Evolutionary conservation across 2,329 filamentous ascomycete genomes (phyloP).

Genomic region (Moelleriella libera): DNA sequence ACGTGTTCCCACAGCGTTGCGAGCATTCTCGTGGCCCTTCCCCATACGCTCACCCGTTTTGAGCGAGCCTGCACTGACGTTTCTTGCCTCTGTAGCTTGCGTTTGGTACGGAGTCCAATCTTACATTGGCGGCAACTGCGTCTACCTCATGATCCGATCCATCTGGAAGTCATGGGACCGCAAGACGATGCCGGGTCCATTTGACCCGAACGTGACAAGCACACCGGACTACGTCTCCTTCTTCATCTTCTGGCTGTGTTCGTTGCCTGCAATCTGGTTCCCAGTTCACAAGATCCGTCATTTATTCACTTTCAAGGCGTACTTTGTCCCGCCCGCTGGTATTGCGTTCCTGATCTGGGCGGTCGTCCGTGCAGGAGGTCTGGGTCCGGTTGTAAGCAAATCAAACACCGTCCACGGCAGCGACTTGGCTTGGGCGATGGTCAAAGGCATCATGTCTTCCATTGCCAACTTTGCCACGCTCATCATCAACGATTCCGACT

Average conservation of each 20-base stretch:
- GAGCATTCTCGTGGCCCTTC: too few species aligned
- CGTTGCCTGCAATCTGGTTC: constrained; percentile 76
- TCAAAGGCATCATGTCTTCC: constrained; percentile 75
- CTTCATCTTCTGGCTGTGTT: constrained; percentile 74
- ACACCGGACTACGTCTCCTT: constrained; percentile 70
- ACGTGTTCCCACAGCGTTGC: constrained; percentile 8
- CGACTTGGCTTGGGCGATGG: constrained; percentile 64
- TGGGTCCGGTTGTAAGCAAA: constrained; percentile 71
- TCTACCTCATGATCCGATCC: constrained; percentile 76
- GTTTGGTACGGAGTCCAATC: constrained; percentile 80
- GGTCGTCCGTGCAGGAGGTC: constrained; percentile 64
- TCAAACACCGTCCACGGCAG: constrained; percentile 48
- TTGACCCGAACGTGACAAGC: constrained; percentile 49
- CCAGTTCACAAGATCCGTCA: constrained; percentile 81
- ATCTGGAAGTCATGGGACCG: constrained; percentile 62
- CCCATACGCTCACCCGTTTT: background rate
- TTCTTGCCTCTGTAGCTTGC: constrained; percentile 34
- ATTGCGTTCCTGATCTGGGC: constrained; percentile 82
- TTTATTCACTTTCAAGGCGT: constrained; percentile 81
- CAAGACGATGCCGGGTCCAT: constrained; percentile 50
- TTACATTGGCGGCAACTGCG: constrained; percentile 75
- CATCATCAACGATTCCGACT: constrained; percentile 73
- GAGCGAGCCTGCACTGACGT: background rate
- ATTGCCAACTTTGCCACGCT: constrained; percentile 86
- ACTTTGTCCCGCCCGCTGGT: constrained; percentile 70